Evolutionary conservation across 805 yeast genomes (phyloP).

Genomic region (Blastobotrys attinorum): DNA sequence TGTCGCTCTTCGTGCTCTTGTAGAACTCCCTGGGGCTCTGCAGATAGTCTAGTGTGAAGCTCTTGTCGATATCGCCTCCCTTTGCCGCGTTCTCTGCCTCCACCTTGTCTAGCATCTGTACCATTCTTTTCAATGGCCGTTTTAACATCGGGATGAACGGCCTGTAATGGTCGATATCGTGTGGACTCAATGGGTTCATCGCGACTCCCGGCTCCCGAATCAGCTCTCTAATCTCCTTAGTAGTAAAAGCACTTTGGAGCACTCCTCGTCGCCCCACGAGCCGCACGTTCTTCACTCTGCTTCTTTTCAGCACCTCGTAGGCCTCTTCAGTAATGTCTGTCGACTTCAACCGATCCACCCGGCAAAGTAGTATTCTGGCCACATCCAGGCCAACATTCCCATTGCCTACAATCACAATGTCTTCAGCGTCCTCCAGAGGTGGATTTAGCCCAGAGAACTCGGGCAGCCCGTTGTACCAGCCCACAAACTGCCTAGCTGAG

Average conservation of each 20-base stretch:
- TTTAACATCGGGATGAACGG: slow-evolving; percentile 30
- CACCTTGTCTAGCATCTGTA: slow-evolving; percentile 55
- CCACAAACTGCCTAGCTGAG: slow-evolving; percentile 80
- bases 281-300: slow-evolving; percentile 54
- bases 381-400: slow-evolving; percentile 95
- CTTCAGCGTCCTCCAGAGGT: slow-evolving; percentile 50
- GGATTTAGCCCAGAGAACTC: slow-evolving; percentile 43
- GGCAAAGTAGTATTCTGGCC: slow-evolving; percentile 66
- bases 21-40: slow-evolving; percentile 52
- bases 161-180: slow-evolving; percentile 25
- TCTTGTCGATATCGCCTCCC: slow-evolving; percentile 17
- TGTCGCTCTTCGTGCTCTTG: slow-evolving; percentile 28
- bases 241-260: slow-evolving; percentile 75
- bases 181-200: slow-evolving; percentile 41
- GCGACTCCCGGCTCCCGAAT: slow-evolving; percentile 49
- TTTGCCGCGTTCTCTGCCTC: slow-evolving; percentile 24
- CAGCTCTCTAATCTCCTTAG: slow-evolving; percentile 83
- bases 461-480: slow-evolving; percentile 95
- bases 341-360: slow-evolving; percentile 44
- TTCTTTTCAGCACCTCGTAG: slow-evolving; percentile 39
- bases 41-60: slow-evolving; percentile 67
- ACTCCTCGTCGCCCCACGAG: slow-evolving; percentile 85
- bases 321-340: slow-evolving; percentile 74
- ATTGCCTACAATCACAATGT: slow-evolving; percentile 83
- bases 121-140: slow-evolving; percentile 56